These are phyloP conservation scores for Scutellaria baicalensis DNA, from an alignment of 257 asterid species.

Conservation along the genomic window DNA sequence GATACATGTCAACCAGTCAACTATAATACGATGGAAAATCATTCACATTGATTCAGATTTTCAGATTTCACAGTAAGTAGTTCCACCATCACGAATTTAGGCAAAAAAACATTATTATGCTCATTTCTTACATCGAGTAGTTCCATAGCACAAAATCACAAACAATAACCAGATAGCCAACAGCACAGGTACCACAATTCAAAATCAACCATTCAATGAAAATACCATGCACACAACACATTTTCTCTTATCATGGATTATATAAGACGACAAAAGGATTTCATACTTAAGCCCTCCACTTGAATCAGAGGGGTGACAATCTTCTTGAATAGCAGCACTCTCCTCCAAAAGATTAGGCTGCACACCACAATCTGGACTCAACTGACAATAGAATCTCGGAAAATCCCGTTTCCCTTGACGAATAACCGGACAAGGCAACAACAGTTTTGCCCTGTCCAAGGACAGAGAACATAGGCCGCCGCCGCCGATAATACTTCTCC, in stretches of 20 bases:
- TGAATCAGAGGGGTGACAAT: slow-evolving; percentile 13
- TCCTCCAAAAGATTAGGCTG: slow-evolving; percentile 30
- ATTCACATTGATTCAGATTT: background rate
- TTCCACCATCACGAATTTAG: background rate
- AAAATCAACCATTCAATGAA: slow-evolving; percentile 3
- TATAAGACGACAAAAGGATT: background rate
- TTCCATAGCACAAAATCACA: background rate
- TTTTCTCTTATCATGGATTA: background rate
- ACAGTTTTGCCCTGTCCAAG: slow-evolving; percentile 12
- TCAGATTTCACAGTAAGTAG: background rate
- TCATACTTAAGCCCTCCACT: slow-evolving; percentile 32
- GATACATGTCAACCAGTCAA: background rate
- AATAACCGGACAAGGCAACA: slow-evolving; percentile 23
- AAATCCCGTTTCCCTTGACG: slow-evolving; percentile 24
- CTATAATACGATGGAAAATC: background rate
- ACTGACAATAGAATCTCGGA: slow-evolving; percentile 19
- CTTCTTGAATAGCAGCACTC: slow-evolving; percentile 12
- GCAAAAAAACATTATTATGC: background rate
- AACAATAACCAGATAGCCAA: background rate
- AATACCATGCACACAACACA: background rate
- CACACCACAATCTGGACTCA: slow-evolving; percentile 29
- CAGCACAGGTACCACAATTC: background rate
- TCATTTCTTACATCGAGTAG: background rate
- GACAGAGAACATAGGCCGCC: slow-evolving; percentile 21
- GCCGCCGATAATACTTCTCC: slow-evolving; percentile 13